phyloP scores from a whole-genome alignment of 805 yeast species.

The Hemisphaericaspora nanyangensis region DNA sequence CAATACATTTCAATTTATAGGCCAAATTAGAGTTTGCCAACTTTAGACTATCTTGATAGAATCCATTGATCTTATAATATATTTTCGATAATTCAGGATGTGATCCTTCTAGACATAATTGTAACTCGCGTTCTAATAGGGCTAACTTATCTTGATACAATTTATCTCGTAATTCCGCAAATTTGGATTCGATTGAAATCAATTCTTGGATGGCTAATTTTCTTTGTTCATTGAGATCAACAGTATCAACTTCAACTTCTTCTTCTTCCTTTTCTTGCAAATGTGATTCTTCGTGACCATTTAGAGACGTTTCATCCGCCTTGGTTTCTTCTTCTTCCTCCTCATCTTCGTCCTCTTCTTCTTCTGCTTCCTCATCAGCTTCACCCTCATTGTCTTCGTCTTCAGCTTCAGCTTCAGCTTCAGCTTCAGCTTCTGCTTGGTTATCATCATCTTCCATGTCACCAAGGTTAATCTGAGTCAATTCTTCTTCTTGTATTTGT shows the following conservation, averaged over 20 bases:
- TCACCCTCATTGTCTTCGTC: slow-evolving; percentile 13
- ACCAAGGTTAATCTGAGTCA: not conserved
- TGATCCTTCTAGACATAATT: slow-evolving; percentile 80
- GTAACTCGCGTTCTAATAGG: slow-evolving; percentile 75
- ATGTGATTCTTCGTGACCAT: slow-evolving; percentile 10
- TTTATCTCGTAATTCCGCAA: slow-evolving; percentile 81
- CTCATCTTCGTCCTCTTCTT: slow-evolving; percentile 8
- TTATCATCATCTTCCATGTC: slow-evolving; percentile 9
- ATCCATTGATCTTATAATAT: slow-evolving; percentile 64
- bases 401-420: slow-evolving; percentile 17
- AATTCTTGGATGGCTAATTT: slow-evolving; percentile 67
- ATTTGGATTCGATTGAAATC: slow-evolving; percentile 77
- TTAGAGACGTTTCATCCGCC: slow-evolving; percentile 12
- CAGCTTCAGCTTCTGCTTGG: slow-evolving; percentile 13
- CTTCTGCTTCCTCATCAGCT: slow-evolving; percentile 14
- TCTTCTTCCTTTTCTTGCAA: slow-evolving; percentile 11
- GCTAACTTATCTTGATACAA: slow-evolving; percentile 79
- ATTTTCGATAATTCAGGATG: slow-evolving; percentile 86
- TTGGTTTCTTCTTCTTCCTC: slow-evolving; percentile 16
- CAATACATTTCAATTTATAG: slow-evolving; percentile 73
- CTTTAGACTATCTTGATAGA: slow-evolving; percentile 65
- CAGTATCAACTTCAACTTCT: slow-evolving; percentile 13
- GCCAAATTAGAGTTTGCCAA: slow-evolving; percentile 38
- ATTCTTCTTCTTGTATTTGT: not conserved
- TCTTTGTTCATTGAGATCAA: slow-evolving; percentile 40